Evolutionary conservation across 768 basidiomycete species (phyloP).

Genomic region (Boletus subcaerulescens): DNA sequence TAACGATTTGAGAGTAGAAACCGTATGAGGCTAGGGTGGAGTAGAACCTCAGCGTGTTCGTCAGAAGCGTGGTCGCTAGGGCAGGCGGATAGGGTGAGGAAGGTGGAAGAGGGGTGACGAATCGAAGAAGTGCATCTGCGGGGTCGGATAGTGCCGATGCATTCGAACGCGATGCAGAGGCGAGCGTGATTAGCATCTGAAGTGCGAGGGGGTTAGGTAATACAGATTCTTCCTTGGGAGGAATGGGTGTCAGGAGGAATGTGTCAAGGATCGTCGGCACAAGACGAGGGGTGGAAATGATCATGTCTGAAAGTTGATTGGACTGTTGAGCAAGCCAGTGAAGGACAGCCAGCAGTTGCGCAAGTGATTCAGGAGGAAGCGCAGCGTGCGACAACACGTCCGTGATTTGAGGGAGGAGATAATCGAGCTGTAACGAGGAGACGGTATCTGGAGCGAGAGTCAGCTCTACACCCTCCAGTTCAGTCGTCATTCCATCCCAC

Average conservation of each 20-base stretch:
- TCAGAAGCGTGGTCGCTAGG: conserved; percentile 47
- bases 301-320: conserved; percentile 47
- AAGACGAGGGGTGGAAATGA: conserved; percentile 51
- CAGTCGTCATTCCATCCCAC: conserved; percentile 44
- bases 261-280: conserved; percentile 48
- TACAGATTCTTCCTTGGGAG: conserved; percentile 31
- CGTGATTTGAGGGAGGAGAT: conserved; percentile 51
- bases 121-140: conserved; percentile 70
- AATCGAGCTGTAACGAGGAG: conserved; percentile 32
- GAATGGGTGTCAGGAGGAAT: conserved; percentile 57
- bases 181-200: conserved; percentile 54
- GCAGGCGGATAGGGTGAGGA: conserved; percentile 36
- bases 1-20: conserved; percentile 63
- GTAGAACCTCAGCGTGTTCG: conserved; percentile 62
- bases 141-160: conserved; percentile 55
- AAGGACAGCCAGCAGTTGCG: conserved; percentile 57
- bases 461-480: conserved; percentile 45
- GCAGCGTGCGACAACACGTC: conserved; percentile 38
- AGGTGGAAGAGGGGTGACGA: conserved; percentile 56
- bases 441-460: conserved; percentile 16
- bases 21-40: conserved; percentile 72
- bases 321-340: conserved; percentile 61
- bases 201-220: conserved; percentile 50
- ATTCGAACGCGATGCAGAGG: conserved; percentile 62
- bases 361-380: conserved; percentile 46